Evolutionary conservation across 768 basidiomycete species (phyloP).

Genomic region (Rubroboletus pulcherrimus): DNA sequence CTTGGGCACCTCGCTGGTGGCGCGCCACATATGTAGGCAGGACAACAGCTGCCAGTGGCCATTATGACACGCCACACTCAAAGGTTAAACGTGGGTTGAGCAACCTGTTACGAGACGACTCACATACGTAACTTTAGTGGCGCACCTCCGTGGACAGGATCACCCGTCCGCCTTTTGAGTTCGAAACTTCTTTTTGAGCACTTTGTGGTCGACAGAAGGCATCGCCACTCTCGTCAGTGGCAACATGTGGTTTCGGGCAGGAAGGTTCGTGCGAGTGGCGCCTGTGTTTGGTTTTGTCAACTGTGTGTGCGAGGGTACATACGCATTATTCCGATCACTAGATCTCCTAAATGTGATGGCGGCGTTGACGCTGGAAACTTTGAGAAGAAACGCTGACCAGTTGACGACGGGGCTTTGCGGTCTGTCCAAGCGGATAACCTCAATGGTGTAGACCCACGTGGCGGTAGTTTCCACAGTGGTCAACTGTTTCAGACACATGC

Average conservation of each 20-base stretch:
- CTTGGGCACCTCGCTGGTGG: conserved; percentile 11
- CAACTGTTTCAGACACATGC: not conserved
- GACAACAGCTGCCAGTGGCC: not conserved
- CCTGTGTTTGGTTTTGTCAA: conserved; percentile 1
- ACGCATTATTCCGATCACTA: not conserved
- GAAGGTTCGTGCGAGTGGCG: conserved; percentile 19
- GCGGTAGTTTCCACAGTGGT: not conserved
- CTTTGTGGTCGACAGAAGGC: conserved; percentile 9
- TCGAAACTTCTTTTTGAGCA: not conserved
- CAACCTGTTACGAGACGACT: conserved; percentile 5
- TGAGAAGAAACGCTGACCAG: conserved; percentile 1
- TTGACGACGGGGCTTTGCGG: conserved; percentile 1
- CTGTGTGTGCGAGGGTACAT: not conserved
- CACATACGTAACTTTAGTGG: conserved; percentile 21
- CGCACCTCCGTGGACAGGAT: conserved; percentile 15
- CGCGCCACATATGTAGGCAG: conserved; percentile 9
- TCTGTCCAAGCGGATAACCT: not conserved
- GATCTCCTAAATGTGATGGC: conserved; percentile 4
- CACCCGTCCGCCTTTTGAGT: not conserved
- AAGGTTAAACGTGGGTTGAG: not conserved
- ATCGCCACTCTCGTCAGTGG: conserved; percentile 19
- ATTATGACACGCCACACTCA: conserved; percentile 7
- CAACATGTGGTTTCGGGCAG: conserved; percentile 25
- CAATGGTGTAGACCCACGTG: not conserved
- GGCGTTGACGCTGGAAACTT: conserved; percentile 10